Evolutionary conservation across 192 early-diverging fungal species (phyloP).

Genomic region (Allomyces macrogynus): DNA sequence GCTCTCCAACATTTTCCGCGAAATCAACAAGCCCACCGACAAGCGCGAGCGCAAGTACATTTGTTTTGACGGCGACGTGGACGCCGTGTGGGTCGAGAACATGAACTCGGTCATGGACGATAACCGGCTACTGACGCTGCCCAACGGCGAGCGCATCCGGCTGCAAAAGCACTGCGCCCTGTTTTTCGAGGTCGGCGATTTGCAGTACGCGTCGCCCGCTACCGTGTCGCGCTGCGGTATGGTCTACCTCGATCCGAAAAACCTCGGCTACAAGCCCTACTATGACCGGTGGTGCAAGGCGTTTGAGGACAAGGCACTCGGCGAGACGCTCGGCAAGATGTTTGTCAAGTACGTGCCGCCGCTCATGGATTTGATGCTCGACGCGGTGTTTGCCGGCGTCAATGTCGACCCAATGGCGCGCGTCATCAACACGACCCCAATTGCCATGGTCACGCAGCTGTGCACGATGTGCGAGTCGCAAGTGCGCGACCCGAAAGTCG

Average conservation of each 20-base stretch:
- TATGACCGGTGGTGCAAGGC: slow-evolving; percentile 62
- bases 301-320: slow-evolving; percentile 49
- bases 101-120: slow-evolving; percentile 93
- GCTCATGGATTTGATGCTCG: slow-evolving; percentile 48
- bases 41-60: slow-evolving; percentile 90
- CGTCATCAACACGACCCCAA: slow-evolving; percentile 37
- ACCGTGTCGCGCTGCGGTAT: slow-evolving; percentile 99
- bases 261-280: slow-evolving; percentile 57
- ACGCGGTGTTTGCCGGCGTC: slow-evolving; percentile 46
- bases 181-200: slow-evolving; percentile 98
- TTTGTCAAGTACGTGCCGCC: slow-evolving; percentile 8
- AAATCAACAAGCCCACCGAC: slow-evolving; percentile 96
- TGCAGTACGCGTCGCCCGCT: slow-evolving; percentile 90
- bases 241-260: slow-evolving; percentile 95
- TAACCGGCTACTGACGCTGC: slow-evolving; percentile 87
- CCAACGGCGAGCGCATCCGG: slow-evolving; percentile 92
- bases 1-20: slow-evolving; percentile 89
- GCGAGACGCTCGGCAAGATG: slow-evolving; percentile 48
- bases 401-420: slow-evolving; percentile 54
- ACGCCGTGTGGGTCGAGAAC: slow-evolving; percentile 99
- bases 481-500: slow-evolving; percentile 21
- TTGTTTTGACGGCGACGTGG: slow-evolving; percentile 98
- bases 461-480: slow-evolving; percentile 28
- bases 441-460: slow-evolving; percentile 30
- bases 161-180: slow-evolving; percentile 88